phyloP scores from a whole-genome alignment of 2,329 filamentous ascomycete species.

The Thielaviopsis ethacetica region DNA sequence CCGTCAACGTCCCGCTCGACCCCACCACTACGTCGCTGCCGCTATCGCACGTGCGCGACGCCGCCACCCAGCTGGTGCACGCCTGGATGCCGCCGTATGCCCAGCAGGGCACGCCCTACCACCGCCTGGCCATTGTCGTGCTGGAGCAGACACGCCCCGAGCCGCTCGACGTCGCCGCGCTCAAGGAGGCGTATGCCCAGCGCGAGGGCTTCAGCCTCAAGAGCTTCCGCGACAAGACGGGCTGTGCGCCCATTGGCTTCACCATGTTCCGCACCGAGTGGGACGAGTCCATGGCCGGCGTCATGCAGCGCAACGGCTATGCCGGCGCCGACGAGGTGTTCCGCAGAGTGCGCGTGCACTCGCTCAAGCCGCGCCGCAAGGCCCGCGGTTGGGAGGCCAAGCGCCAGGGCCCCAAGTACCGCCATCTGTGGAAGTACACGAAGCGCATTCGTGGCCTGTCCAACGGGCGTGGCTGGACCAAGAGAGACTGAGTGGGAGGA shows the following conservation, averaged over 20 bases:
- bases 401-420: slow-evolving; percentile 48
- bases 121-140: slow-evolving; percentile 70
- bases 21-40: slow-evolving; percentile 43
- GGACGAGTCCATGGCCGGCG: slow-evolving; percentile 73
- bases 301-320: slow-evolving; percentile 68
- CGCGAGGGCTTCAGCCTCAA: slow-evolving; percentile 61
- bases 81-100: slow-evolving; percentile 78
- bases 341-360: slow-evolving; percentile 60
- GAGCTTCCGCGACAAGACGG: slow-evolving; percentile 54
- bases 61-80: slow-evolving; percentile 46
- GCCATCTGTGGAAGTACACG: slow-evolving; percentile 47
- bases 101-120: slow-evolving; percentile 82
- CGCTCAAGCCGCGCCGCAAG: slow-evolving; percentile 44
- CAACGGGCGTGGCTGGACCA: slow-evolving; percentile 26
- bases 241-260: slow-evolving; percentile 59
- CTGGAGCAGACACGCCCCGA: slow-evolving; percentile 57
- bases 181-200: slow-evolving; percentile 34
- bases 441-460: slow-evolving; percentile 36
- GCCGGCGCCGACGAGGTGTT: slow-evolving; percentile 71
- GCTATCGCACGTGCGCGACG: slow-evolving; percentile 42
- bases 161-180: slow-evolving; percentile 38
- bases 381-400: slow-evolving; percentile 50
- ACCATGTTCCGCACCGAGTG: slow-evolving; percentile 78
- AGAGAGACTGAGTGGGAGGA: slow-evolving; percentile 20
- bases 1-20: slow-evolving; percentile 42